Evolutionary conservation across 2,329 filamentous ascomycete species (phyloP).

Genomic region (Fusarium sterilihyphosum): DNA sequence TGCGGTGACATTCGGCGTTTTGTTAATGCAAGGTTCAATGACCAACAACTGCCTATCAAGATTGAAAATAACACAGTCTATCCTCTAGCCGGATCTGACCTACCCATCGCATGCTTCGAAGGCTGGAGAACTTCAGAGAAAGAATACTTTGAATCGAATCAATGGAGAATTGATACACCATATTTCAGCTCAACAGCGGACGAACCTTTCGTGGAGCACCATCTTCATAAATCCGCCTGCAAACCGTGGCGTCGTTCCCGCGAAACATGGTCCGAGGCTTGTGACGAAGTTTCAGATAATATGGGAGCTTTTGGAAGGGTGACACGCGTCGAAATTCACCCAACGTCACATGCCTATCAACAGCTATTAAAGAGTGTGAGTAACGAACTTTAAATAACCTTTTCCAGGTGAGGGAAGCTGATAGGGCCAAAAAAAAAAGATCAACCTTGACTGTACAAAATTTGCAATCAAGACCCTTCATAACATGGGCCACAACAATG

Average conservation of each 20-base stretch:
- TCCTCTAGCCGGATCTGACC: not conserved
- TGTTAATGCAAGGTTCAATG: not conserved
- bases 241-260: not conserved
- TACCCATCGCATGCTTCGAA: not conserved
- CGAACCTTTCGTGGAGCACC: not conserved
- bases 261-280: accelerated
- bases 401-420: accelerated
- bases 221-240: not conserved
- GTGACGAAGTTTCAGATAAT: not conserved
- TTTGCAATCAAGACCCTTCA: not conserved
- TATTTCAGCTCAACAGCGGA: not conserved
- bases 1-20: not conserved
- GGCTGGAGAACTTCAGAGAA: not conserved
- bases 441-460: not conserved
- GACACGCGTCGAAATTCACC: not conserved
- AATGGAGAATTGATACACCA: not conserved
- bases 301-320: not conserved
- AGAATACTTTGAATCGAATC: not conserved
- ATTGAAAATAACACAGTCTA: not conserved
- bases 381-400: not conserved
- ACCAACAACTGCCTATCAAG: not conserved
- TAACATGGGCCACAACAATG: not conserved
- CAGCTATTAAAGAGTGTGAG: not conserved
- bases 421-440: not conserved
- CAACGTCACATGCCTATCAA: not conserved